Evolutionary conservation across 164 flowering plant species (phyloP).

Genomic region (Macadamia integrifolia): DNA sequence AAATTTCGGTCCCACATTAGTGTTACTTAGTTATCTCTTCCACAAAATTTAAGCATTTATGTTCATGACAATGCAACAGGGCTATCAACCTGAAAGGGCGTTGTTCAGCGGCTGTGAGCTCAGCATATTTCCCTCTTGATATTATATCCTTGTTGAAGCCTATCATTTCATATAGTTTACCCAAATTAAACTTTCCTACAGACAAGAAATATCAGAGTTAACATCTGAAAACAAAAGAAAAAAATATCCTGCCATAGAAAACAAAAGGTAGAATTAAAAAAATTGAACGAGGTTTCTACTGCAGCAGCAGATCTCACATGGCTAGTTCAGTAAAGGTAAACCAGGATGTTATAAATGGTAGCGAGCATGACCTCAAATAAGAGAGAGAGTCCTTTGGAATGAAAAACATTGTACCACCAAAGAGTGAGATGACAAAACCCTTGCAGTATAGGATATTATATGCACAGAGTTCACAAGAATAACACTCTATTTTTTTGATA

Average conservation of each 20-base stretch:
- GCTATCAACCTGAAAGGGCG: conserved; percentile 72
- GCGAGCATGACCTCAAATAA: no score
- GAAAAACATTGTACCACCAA: no score
- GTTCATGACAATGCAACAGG: conserved; percentile 2
- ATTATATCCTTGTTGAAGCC: conserved; percentile 93
- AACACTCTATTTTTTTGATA: no score
- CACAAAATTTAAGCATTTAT: background rate
- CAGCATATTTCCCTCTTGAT: conserved; percentile 90
- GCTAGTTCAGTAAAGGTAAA: background rate
- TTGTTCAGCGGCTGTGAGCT: conserved; percentile 75
- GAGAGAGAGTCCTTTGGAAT: no score
- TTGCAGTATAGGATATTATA: no score
- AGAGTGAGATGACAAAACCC: no score
- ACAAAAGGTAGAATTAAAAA: background rate
- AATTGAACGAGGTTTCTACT: background rate
- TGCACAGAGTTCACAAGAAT: no score
- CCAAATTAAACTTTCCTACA: conserved; percentile 72
- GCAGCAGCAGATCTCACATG: background rate
- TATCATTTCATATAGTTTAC: conserved; percentile 70
- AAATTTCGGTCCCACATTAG: background rate
- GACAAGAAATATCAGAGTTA: conserved; percentile 9
- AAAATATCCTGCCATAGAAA: background rate
- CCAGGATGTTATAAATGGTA: no score
- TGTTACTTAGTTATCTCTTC: background rate
- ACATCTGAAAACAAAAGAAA: background rate